A percentile compares a stretch with the other conserved stretches of the same genome.
Evolutionary conservation across 1,139 yeast species (phyloP).

Genomic region (Nakaseomyces delphensis): DNA sequence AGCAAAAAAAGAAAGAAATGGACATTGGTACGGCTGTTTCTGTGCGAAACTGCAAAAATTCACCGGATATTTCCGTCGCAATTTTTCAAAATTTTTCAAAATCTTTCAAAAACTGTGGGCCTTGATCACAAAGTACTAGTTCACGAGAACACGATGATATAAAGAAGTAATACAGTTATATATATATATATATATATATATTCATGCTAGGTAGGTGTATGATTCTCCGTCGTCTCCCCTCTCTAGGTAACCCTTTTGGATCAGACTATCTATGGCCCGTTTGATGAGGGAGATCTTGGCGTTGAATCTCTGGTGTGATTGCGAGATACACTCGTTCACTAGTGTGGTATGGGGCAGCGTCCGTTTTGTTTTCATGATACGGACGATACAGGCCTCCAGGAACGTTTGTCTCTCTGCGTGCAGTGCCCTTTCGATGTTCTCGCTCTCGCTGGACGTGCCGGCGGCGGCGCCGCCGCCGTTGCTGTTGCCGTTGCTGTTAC

Average conservation of each 20-base stretch:
- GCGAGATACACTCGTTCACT: slow-evolving; percentile 83
- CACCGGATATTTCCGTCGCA: slow-evolving; percentile 3
- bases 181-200: no score
- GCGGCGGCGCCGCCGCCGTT: slow-evolving; percentile 3
- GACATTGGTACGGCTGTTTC: neutral
- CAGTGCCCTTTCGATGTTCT: slow-evolving; percentile 75
- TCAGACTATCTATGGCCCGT: slow-evolving; percentile 73
- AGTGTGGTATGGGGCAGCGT: slow-evolving; percentile 67
- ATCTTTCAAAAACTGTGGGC: no score
- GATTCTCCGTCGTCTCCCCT: slow-evolving; percentile 63
- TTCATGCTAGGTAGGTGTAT: slow-evolving; percentile 65
- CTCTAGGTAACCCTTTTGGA: slow-evolving; percentile 77
- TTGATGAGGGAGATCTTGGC: slow-evolving; percentile 84
- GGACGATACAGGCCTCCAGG: slow-evolving; percentile 86
- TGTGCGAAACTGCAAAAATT: neutral
- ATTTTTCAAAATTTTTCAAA: neutral
- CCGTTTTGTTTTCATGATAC: slow-evolving; percentile 93
- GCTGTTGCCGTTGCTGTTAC: neutral
- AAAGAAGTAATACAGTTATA: no score
- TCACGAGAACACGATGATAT: no score
- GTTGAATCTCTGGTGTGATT: slow-evolving; percentile 73
- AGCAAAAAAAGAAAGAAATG: no score
- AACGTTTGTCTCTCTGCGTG: slow-evolving; percentile 80
- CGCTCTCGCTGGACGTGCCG: slow-evolving; percentile 42
- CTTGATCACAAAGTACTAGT: no score